phyloP scores from a whole-genome alignment of 257 asterid genomes.

The Linaria vulgaris region DNA sequence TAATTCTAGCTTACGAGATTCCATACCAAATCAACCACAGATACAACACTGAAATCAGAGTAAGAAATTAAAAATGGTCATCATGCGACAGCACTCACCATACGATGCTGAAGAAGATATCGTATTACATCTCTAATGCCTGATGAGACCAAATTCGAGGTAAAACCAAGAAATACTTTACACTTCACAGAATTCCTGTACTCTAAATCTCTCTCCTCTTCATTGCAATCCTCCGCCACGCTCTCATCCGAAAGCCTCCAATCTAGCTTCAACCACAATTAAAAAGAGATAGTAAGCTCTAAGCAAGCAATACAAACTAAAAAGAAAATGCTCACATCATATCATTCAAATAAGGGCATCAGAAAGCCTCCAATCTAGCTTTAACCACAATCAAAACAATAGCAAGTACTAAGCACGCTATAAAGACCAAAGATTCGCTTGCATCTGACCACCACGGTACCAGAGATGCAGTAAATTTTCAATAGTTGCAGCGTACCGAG shows the following conservation, averaged over 20 bases:
- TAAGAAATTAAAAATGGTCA: neutral
- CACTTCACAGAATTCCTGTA: conserved; percentile 72
- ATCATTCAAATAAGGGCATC: neutral
- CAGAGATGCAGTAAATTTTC: neutral
- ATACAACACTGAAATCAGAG: neutral
- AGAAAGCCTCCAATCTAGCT: too few relatives aligned
- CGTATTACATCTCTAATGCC: conserved; percentile 81
- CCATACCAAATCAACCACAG: conserved; percentile 14
- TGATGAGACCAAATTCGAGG: conserved; percentile 89
- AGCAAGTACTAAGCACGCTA: too few relatives aligned
- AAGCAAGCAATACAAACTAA: conserved; percentile 19
- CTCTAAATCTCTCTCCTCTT: conserved; percentile 55
- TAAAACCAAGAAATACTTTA: conserved; percentile 87
- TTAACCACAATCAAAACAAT: too few relatives aligned
- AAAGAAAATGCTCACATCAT: neutral
- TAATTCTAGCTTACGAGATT: conserved; percentile 2
- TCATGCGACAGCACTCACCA: conserved; percentile 70
- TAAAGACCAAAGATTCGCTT: too few relatives aligned
- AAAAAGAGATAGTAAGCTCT: conserved; percentile 15
- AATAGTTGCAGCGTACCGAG: neutral
- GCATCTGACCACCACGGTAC: too few relatives aligned
- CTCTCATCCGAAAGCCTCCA: conserved; percentile 93
- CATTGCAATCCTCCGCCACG: conserved; percentile 60
- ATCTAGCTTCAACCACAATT: conserved; percentile 63
- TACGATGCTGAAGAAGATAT: conserved; percentile 75